These are phyloP conservation scores for Elymus sibiricus DNA, from an alignment of 176 grass and related monocot species.

Conservation along the genomic window DNA sequence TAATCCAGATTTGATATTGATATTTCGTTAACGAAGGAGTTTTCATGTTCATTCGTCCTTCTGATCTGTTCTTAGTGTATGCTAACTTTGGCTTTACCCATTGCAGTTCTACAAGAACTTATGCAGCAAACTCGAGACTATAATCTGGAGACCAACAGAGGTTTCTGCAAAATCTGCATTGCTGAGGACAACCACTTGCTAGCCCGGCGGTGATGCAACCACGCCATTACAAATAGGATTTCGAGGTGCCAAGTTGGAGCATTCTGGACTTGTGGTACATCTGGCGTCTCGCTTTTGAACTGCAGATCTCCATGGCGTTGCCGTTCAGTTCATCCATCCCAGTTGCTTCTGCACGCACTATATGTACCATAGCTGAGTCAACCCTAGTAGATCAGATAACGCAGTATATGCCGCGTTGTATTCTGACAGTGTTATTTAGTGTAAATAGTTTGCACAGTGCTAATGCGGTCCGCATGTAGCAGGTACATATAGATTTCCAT, in stretches of 20 bases:
- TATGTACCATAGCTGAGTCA: too few species aligned
- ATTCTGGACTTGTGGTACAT: not conserved
- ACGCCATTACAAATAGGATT: not conserved
- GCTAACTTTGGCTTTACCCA: constrained; percentile 6
- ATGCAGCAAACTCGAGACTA: constrained; percentile 58
- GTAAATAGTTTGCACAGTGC: too few species aligned
- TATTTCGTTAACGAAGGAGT: not conserved
- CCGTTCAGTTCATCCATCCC: too few species aligned
- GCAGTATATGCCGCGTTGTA: too few species aligned
- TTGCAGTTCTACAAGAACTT: constrained; percentile 88
- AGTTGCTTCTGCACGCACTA: too few species aligned
- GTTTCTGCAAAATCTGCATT: constrained; percentile 38
- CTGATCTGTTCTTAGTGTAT: not conserved
- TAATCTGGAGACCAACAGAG: constrained; percentile 72
- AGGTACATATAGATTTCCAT: too few species aligned
- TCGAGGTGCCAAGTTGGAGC: not conserved
- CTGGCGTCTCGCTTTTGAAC: too few species aligned
- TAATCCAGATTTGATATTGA: too few species aligned
- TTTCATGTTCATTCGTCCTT: not conserved
- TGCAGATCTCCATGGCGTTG: too few species aligned
- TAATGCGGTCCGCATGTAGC: too few species aligned
- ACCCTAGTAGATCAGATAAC: too few species aligned
- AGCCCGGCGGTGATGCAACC: not conserved
- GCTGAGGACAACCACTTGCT: constrained; percentile 46
- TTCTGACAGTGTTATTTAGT: too few species aligned